Conservation (phyloP, 129 eudicot genomes). For the Saposhnikovia divaricata region DNA sequence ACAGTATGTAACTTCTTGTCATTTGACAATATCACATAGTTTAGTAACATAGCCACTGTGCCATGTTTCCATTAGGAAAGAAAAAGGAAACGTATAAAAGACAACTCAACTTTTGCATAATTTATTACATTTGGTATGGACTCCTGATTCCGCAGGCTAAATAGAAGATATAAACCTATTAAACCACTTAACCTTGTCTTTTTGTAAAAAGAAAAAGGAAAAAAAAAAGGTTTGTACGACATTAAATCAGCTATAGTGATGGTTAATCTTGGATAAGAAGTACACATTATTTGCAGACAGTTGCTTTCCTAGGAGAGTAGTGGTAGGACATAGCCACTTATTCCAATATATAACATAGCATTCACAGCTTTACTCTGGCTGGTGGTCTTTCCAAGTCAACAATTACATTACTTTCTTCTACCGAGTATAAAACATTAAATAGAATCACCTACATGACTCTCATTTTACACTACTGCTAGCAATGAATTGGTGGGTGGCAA, state of each 20-base stretch:
- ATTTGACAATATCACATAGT: slow-evolving; percentile 6
- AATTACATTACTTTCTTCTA: too few relatives aligned
- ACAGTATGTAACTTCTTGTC: slow-evolving; percentile 1
- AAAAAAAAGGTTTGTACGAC: neutral
- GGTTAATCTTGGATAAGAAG: neutral
- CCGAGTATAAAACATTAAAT: too few relatives aligned
- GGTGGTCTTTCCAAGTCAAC: neutral
- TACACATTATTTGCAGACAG: neutral
- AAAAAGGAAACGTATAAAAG: neutral
- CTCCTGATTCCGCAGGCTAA: neutral
- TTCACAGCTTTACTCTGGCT: neutral
- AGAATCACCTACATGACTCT: neutral
- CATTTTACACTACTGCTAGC: neutral
- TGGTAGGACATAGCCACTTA: neutral
- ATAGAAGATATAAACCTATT: neutral
- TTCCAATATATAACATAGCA: neutral
- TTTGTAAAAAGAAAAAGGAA: too few relatives aligned
- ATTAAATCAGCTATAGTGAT: neutral
- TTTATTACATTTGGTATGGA: neutral
- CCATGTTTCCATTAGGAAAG: neutral
- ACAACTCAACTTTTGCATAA: too few relatives aligned
- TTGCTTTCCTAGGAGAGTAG: neutral
- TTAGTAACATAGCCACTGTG: neutral
- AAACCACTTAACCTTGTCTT: neutral
- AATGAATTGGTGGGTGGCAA: too few relatives aligned